These are phyloP conservation scores for Jasminum sambac DNA, from an alignment of 257 asterid species.

Conservation along the genomic window DNA sequence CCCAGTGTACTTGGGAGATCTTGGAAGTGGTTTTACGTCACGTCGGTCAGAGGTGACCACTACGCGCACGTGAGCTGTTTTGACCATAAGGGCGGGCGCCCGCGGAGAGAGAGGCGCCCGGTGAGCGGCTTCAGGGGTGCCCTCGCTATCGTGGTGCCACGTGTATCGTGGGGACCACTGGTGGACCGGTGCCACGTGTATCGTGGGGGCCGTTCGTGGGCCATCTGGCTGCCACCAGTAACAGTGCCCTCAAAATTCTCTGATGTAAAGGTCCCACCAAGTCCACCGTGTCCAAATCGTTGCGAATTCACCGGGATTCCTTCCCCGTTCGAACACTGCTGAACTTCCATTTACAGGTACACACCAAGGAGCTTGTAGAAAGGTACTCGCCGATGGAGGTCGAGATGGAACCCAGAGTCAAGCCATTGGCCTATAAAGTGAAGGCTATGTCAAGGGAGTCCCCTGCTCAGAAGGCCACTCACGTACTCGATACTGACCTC, in stretches of 20 bases:
- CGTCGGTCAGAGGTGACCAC: no score
- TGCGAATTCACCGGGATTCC: constrained; percentile 15
- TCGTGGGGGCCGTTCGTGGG: no score
- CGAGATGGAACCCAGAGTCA: constrained; percentile 91
- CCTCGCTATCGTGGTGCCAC: no score
- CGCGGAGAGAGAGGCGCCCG: no score
- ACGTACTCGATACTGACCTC: constrained; percentile 87
- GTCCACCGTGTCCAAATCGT: constrained; percentile 22
- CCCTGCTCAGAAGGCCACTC: constrained; percentile 81
- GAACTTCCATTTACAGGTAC: neutral
- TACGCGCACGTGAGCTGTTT: no score
- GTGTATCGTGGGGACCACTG: no score
- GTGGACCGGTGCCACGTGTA: no score
- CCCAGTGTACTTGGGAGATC: no score
- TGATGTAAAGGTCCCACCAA: constrained; percentile 18
- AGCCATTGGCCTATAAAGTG: constrained; percentile 77
- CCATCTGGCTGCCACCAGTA: no score
- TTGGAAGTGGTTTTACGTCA: no score
- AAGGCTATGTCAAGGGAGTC: constrained; percentile 91
- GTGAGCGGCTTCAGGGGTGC: no score
- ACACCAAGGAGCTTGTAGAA: neutral
- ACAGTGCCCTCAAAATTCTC: constrained; percentile 14
- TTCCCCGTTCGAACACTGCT: neutral
- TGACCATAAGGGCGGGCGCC: no score
- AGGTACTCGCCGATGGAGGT: constrained; percentile 58